Base-by-base conservation (phyloP, 805 yeast genomes). In the Candida sonorensis region DNA sequence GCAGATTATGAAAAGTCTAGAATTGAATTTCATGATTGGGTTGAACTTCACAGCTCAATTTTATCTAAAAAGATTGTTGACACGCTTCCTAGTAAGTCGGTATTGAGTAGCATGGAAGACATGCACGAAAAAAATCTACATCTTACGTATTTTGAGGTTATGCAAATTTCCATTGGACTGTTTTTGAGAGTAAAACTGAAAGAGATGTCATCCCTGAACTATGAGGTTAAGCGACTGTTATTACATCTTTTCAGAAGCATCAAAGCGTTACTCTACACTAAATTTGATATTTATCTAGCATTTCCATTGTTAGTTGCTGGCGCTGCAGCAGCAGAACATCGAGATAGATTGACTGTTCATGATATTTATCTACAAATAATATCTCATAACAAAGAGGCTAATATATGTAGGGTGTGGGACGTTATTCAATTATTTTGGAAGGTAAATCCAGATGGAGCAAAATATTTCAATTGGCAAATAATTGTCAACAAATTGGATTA, bases 381-480 rank as follows among this genome's bases (percentile, higher is more conserved):
- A 8, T 29, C 29, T 16, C 31, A 32, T 25, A 37, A 31, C 17
- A 30, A 34, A 10, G 44, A 37, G 19, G 36, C 36, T 5, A 48
- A 42, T 27, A 16, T 50, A 4, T 21, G 36, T n/a, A 29, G 34
- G 18, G 40, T 43, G 8, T 50, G 53, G 53, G 33, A 27, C 10
- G 31, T 48, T 9, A 35, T 50, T 7, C 41, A 43, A 29, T 49
- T 45, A 29, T 44, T 48, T 28, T 50, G 55, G 55, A 38, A 33
- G 10, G 29, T 33, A 2, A 50, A 48, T 27, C 46, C 50, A 4
- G 40, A 47, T 29, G 52, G 52, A 4, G 41, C 43, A 6, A 30
- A 42, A 14, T 47, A 35, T 21, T 34, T 37, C 13, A 39, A 41
- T 31, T 45, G 52, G 48, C 55, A 46, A 31, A 41, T 41, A 17